Conservation (phyloP, 1,284 basidiomycete species). For the Hymenochaete sp. region DNA sequence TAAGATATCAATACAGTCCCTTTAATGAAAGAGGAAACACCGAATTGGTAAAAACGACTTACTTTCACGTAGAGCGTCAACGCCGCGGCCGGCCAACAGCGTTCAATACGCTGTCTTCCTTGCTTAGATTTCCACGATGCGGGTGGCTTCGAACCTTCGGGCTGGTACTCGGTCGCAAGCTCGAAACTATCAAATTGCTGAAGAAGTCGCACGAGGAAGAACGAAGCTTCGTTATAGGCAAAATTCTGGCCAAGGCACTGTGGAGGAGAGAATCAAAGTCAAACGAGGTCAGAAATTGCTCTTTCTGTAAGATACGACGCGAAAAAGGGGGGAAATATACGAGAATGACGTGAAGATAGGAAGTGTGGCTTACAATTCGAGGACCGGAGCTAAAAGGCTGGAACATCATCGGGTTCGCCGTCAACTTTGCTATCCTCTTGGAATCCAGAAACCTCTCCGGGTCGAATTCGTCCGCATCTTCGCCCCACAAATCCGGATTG, state of each 20-base stretch:
- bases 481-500: conserved; percentile 54
- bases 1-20: conserved; percentile 10
- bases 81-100: conserved; percentile 49
- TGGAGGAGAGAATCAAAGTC: neutral
- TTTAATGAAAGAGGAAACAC: conserved; percentile 1
- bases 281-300: conserved; percentile 20
- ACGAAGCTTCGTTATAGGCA: conserved; percentile 64
- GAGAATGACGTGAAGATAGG: no score
- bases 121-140: conserved; percentile 43
- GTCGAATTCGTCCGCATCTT: conserved; percentile 59
- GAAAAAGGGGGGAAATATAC: neutral
- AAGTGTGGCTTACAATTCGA: conserved; percentile 31
- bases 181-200: conserved; percentile 54
- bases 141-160: conserved; percentile 49
- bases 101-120: conserved; percentile 48
- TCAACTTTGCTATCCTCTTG: conserved; percentile 37
- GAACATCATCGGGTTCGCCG: conserved; percentile 56
- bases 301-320: neutral
- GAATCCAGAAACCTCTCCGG: conserved; percentile 64
- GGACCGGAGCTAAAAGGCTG: conserved; percentile 65
- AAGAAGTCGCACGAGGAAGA: conserved; percentile 55
- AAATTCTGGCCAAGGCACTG: conserved; percentile 69
- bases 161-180: conserved; percentile 53
- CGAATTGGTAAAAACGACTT: conserved; percentile 21
- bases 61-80: conserved; percentile 58